Evolutionary conservation across 2,329 filamentous ascomycete genomes (phyloP).

Genomic region (Magnaporthiopsis rhizophila): DNA sequence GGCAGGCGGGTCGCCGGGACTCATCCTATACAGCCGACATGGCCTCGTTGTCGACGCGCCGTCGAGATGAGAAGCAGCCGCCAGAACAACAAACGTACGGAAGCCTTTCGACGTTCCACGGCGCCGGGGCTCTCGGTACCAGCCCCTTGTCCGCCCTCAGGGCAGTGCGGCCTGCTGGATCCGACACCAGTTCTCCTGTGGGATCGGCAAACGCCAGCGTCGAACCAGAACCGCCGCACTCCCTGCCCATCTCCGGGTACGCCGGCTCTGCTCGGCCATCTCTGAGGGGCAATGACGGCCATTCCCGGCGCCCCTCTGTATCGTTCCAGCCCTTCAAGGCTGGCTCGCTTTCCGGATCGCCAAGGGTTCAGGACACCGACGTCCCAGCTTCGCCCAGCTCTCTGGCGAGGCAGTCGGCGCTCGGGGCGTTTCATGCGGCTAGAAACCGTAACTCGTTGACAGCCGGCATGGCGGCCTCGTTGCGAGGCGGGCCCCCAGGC

Average conservation of each 20-base stretch:
- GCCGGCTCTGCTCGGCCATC: slow-evolving; percentile 23
- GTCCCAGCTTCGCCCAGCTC: slow-evolving; percentile 49
- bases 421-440: slow-evolving; percentile 45
- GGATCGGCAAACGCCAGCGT: slow-evolving; percentile 40
- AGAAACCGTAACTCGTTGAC: slow-evolving; percentile 66
- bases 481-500: slow-evolving; percentile 56
- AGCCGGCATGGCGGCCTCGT: slow-evolving; percentile 65
- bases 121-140: slow-evolving; percentile 66
- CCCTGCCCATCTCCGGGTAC: slow-evolving; percentile 40
- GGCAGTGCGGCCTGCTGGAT: slow-evolving; percentile 54
- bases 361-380: slow-evolving; percentile 41
- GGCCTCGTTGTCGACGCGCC: slow-evolving; percentile 67
- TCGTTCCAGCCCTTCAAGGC: slow-evolving; percentile 96
- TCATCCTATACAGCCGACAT: slow-evolving; percentile 48
- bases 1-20: slow-evolving; percentile 30
- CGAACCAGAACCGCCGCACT: slow-evolving; percentile 39
- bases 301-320: slow-evolving; percentile 67
- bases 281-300: slow-evolving; percentile 39
- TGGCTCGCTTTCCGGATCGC: slow-evolving; percentile 86
- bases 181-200: slow-evolving; percentile 52
- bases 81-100: slow-evolving; percentile 67
- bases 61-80: slow-evolving; percentile 41
- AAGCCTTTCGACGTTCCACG: slow-evolving; percentile 82
- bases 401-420: slow-evolving; percentile 36
- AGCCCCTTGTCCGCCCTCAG: slow-evolving; percentile 81